These are phyloP conservation scores for Narthecium ossifragum DNA, from an alignment of 106 monocot genomes.

Conservation along the genomic window DNA sequence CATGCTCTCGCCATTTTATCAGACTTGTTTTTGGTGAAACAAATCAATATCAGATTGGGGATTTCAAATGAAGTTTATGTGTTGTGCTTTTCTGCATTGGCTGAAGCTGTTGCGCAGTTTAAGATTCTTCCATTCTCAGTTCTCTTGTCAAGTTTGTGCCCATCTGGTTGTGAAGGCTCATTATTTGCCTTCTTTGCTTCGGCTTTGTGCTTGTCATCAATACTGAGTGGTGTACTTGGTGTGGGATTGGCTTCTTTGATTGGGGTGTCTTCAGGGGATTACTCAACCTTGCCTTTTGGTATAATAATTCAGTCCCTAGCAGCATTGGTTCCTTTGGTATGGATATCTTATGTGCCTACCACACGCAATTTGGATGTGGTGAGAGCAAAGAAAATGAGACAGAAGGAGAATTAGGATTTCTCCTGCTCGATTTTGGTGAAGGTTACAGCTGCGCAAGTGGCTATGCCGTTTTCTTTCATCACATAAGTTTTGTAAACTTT, in stretches of 20 bases:
- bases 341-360: conserved; percentile 51
- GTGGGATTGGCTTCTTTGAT: conserved; percentile 56
- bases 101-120: conserved; percentile 84
- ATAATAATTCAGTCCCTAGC: conserved; percentile 57
- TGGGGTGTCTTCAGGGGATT: conserved; percentile 48
- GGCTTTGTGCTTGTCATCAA: conserved; percentile 58
- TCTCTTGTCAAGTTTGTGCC: conserved; percentile 58
- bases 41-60: conserved; percentile 61
- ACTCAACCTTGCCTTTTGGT: conserved; percentile 49
- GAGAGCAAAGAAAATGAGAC: conserved; percentile 2
- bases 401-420: not conserved
- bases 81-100: conserved; percentile 59
- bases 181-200: conserved; percentile 81
- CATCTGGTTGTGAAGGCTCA: conserved; percentile 68
- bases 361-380: conserved; percentile 12
- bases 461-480: too few relatives aligned
- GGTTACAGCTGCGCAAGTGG: too few relatives aligned
- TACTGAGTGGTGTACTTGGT: conserved; percentile 73
- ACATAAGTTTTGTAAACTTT: too few relatives aligned
- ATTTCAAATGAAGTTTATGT: conserved; percentile 71
- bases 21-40: conserved; percentile 68
- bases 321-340: conserved; percentile 64
- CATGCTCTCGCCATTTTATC: conserved; percentile 67
- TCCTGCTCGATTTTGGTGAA: too few relatives aligned
- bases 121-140: conserved; percentile 75